Evolutionary conservation across 2,329 filamentous ascomycete genomes (phyloP), one percentile per base, ranked within the genome.

Genomic region (Apiospora kogelbergensis): DNA sequence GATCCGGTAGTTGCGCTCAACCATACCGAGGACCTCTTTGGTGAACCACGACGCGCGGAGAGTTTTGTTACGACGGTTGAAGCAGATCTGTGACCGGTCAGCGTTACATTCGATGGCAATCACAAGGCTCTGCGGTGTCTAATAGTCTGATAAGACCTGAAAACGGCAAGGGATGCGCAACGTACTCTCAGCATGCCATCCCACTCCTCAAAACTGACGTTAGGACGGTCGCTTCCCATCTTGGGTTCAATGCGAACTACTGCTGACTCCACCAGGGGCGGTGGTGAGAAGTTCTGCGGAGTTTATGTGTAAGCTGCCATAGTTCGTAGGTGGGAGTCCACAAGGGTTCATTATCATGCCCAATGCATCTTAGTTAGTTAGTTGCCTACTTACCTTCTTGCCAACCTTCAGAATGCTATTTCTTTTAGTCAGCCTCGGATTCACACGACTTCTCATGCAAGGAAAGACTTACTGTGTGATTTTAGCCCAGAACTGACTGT

Each of bases 141-240:
- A 1, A 6, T 20, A 33, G n/a, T n/a, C n/a, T n/a, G n/a, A n/a
- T n/a, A 33, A 57, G 26, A 33, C 15, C 26, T 6, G 5, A 11
- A 6, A 67, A 48, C 67, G 92, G 90, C 74, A 97, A 97, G 71
- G 90, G 90, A 30, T 37, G 13, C 30, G 15, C 17, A 37, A 60
- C 53, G 5, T 48, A 97, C 89, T 66, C 93, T 85, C 71, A 98
- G 81, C 78, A 98, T 85, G 11, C 95, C 95, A 77, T 98, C 95
- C 91, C 95, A 98, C 80, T 98, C 96, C 67, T 97, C 94, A 81
- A 95, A 98, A 78, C 90, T 93, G 72, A 98, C 95, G 74, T 94
- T 91, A 67, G 95, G 95, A 45, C 94, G 84, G 72, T 90, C 88
- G 64, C 82, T 84, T 13, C 94, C 94, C 45, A 88, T 86, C 83